phyloP scores from a whole-genome alignment of 2,329 filamentous ascomycete species.

The Ilyonectria destructans region DNA sequence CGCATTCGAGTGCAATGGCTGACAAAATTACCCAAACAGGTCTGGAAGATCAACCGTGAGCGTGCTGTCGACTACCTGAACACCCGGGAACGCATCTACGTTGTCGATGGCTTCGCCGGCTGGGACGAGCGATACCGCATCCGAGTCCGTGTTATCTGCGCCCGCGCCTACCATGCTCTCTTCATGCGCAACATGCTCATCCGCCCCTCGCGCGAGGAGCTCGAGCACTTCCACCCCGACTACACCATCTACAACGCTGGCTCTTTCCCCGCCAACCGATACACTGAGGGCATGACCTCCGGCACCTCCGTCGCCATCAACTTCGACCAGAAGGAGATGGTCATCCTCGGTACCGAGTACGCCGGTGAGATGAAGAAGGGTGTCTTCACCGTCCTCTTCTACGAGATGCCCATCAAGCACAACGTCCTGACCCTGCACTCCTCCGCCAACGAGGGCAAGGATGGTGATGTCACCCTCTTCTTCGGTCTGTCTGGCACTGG shows the following conservation, averaged over 20 bases:
- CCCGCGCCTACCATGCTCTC: conserved; percentile 98
- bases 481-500: conserved; percentile 98
- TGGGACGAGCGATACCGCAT: conserved; percentile 99
- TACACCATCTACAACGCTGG: conserved; percentile 99
- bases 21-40: conserved; percentile 69
- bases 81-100: conserved; percentile 98
- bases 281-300: conserved; percentile 98
- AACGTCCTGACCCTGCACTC: conserved; percentile 99
- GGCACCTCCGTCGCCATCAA: conserved; percentile 98
- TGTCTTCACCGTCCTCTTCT: conserved; percentile 99
- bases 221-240: conserved; percentile 98
- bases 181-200: conserved; percentile 99
- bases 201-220: conserved; percentile 90
- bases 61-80: conserved; percentile 99
- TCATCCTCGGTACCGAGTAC: conserved; percentile 99
- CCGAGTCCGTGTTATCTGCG: conserved; percentile 97
- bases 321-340: conserved; percentile 99
- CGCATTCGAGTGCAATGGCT: conserved; percentile 32
- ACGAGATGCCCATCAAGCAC: conserved; percentile 99
- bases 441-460: conserved; percentile 95
- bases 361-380: conserved; percentile 91
- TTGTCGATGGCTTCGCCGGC: conserved; percentile 96
- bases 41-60: conserved; percentile 99
- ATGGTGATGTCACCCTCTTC: conserved; percentile 98
- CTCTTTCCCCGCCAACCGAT: conserved; percentile 98